Base-by-base conservation (phyloP, 495 filamentous ascomycete genomes). In the Staphylotrichum longicolle region DNA sequence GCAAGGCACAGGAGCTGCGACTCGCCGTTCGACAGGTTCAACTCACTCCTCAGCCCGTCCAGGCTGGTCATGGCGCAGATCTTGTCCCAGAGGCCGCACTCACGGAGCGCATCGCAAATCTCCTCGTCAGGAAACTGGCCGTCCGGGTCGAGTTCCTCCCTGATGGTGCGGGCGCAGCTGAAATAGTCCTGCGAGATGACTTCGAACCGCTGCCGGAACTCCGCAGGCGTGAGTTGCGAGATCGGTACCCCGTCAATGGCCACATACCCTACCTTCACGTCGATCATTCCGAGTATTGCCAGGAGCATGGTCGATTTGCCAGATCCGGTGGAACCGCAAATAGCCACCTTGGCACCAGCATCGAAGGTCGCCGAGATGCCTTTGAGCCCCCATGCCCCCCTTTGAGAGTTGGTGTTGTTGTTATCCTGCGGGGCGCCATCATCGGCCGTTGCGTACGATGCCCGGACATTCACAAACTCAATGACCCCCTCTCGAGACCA, bases 241-340 rank as follows among this genome's bases (percentile, higher is more conserved):
- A 45, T 10, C 9, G 42, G 42, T 1, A 45, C 14, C 9, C n/a
- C 11, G 42, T 45, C 42, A n/a, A 45, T n/a, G 42, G 42, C 14
- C 9, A 45, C 14, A n/a, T 10, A 12, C 14, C 42, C 42, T 45
- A 11, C 8, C 9, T 10, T 45, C 8, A 45, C 9, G 42, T 45
- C 42, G 42, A 45, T n/a, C 14, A 45, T 10, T 5, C 42, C 42
- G 42, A 45, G 42, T 12, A 45, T 10, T 10, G 42, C 42, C 5
- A 45, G 42, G n/a, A 45, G 42, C 9, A 45, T 10, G 42, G 42
- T 45, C n/a, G 42, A 45, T 45, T 45, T 45, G 42, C 42, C 42
- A 3, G 42, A 45, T 10, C 42, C 42, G 4, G 42, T 45, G 5
- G 42, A n/a, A 5, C 42, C 42, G 42, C 8, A 10, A n/a, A 45